Evolutionary conservation across 2,329 filamentous ascomycete species (phyloP).

Genomic region (Cordyceps fumosorosea): DNA sequence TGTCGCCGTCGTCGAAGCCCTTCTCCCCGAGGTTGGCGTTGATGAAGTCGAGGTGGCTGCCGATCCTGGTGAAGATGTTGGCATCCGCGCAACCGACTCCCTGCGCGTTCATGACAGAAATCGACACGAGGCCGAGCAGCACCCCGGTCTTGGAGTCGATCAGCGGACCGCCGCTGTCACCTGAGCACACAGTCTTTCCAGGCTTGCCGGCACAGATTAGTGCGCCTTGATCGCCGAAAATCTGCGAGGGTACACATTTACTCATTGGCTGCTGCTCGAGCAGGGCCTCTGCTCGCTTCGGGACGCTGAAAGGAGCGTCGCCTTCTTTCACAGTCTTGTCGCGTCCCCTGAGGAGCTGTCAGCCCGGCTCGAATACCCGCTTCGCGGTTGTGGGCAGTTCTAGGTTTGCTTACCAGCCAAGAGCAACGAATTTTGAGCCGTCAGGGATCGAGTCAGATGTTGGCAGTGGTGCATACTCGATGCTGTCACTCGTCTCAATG

Average conservation of each 20-base stretch:
- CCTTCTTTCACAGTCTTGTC: not conserved
- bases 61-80: not conserved
- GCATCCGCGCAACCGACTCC: not conserved
- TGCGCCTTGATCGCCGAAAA: not conserved
- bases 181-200: not conserved
- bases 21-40: not conserved
- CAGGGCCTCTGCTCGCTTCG: not conserved
- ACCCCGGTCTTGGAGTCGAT: not conserved
- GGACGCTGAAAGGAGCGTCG: not conserved
- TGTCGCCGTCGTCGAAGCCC: not conserved
- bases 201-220: not conserved
- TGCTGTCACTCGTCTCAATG: not conserved
- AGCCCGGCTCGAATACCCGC: not conserved
- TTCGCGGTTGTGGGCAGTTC: not conserved
- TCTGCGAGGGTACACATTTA: not conserved
- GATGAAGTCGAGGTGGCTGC: slow-evolving; percentile 2
- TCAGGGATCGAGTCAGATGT: not conserved
- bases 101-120: not conserved
- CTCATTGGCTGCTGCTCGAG: not conserved
- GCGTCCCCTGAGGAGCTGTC: not conserved
- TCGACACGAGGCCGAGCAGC: not conserved
- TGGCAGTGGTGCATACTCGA: not conserved
- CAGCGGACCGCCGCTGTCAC: not conserved
- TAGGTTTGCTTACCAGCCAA: not conserved
- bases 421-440: not conserved